Conservation (phyloP, 192 early-diverging fungal species). For the Backusella westeae region DNA sequence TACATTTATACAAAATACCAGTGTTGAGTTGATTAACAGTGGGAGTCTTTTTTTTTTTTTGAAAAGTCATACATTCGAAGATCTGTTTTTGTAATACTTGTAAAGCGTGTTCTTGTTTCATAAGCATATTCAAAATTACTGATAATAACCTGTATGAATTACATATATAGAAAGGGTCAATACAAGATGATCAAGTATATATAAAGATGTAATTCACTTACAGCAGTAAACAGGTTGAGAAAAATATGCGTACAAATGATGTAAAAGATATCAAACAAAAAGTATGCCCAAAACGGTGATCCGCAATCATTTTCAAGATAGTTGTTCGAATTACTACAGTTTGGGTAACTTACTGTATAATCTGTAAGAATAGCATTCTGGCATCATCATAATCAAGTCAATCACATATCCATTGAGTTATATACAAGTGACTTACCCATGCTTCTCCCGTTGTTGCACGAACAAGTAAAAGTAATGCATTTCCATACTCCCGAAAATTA, state of each 20-base stretch:
- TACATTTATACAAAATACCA: neutral
- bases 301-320: conserved; percentile 57
- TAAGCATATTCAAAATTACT: conserved; percentile 39
- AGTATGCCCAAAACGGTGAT: conserved; percentile 45
- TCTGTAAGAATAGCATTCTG: conserved; percentile 55
- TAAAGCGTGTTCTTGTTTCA: conserved; percentile 33
- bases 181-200: neutral
- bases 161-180: neutral
- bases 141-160: conserved; percentile 28
- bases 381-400: neutral
- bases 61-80: conserved; percentile 25
- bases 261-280: conserved; percentile 55
- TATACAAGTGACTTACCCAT: conserved; percentile 16
- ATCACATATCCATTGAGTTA: neutral
- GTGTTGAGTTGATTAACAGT: neutral
- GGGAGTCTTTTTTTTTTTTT: neutral
- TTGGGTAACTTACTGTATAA: conserved; percentile 44
- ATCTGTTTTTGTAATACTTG: conserved; percentile 29
- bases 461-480: conserved; percentile 43
- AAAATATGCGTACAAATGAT: conserved; percentile 61
- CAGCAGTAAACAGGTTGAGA: conserved; percentile 56
- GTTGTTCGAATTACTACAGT: conserved; percentile 41
- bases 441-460: conserved; percentile 55
- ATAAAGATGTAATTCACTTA: conserved; percentile 15
- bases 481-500: conserved; percentile 49